These are phyloP conservation scores for Crithidia bombi DNA, from an alignment of 208 protist genomes.

Conservation along the genomic window DNA sequence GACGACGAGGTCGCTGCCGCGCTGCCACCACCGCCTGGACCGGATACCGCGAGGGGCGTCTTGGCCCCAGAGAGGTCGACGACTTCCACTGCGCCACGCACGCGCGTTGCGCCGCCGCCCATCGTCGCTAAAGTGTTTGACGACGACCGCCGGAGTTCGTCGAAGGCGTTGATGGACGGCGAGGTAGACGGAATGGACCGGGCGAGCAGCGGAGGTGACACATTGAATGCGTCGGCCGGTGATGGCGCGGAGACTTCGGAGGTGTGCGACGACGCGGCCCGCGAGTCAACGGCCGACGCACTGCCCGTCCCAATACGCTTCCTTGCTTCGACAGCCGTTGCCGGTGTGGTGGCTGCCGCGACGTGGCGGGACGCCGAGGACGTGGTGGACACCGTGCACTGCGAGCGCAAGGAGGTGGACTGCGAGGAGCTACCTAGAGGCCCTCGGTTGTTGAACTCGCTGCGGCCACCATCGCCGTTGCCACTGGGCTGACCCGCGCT, in stretches of 20 bases:
- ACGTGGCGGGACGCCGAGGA: constrained; percentile 1
- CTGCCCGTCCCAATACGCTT: too few species aligned
- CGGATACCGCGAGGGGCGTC: not conserved
- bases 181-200: not conserved
- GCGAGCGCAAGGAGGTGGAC: constrained; percentile 12
- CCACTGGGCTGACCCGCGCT: not conserved
- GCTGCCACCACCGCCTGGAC: not conserved
- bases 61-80: not conserved
- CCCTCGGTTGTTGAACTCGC: not conserved
- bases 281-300: not conserved
- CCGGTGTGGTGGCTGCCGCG: not conserved
- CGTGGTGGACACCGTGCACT: constrained; percentile 12
- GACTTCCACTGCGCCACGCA: not conserved
- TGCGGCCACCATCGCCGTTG: not conserved
- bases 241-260: not conserved
- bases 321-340: too few species aligned
- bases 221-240: not conserved
- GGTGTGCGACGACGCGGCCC: not conserved
- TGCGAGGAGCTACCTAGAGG: constrained; percentile 10
- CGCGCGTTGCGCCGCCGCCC: too few species aligned
- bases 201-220: not conserved
- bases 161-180: not conserved
- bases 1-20: not conserved
- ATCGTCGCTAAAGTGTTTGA: not conserved
- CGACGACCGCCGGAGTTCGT: not conserved